Conservation (phyloP, 169 alveolate species). For the Eimeria tenella region DNA sequence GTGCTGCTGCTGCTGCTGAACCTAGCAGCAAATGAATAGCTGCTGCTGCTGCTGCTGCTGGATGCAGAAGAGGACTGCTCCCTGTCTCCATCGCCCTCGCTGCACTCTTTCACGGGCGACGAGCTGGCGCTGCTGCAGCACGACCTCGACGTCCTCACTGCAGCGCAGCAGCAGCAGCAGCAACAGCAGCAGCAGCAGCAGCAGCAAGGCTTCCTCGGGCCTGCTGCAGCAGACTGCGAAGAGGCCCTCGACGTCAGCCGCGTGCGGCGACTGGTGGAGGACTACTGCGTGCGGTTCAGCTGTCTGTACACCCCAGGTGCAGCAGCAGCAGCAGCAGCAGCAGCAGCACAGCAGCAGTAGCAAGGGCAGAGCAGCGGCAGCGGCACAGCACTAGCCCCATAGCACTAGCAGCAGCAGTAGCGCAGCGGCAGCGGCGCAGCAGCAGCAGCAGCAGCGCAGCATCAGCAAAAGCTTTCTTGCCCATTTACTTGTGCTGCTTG, state of each 20-base stretch:
- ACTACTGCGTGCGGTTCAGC: conserved; percentile 17
- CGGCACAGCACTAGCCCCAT: neutral
- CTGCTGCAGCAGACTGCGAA: conserved; percentile 8
- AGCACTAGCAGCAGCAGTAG: neutral
- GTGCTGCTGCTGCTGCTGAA: neutral
- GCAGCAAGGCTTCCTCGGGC: neutral
- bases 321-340: conserved; percentile 9
- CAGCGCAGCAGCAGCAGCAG: conserved; percentile 18
- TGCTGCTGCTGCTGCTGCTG: conserved; percentile 56
- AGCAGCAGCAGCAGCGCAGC: conserved; percentile 4
- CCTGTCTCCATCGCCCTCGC: neutral
- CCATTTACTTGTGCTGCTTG: neutral
- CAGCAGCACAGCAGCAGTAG: neutral
- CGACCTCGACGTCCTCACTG: neutral
- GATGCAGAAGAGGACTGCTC: neutral
- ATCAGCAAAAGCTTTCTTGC: neutral
- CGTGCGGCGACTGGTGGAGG: conserved; percentile 12
- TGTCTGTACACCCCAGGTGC: conserved; percentile 55
- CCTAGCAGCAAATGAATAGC: neutral
- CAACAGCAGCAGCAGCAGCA: conserved; percentile 1
- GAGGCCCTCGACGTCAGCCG: neutral
- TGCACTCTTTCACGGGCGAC: neutral
- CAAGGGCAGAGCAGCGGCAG: neutral
- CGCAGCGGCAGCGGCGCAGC: neutral
- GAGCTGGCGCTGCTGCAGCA: conserved; percentile 55